A percentile compares a stretch with the other conserved stretches of the same genome.
These are phyloP conservation scores for Penicillium antarcticum DNA, from an alignment of 495 filamentous ascomycete species.

Conservation along the genomic window DNA sequence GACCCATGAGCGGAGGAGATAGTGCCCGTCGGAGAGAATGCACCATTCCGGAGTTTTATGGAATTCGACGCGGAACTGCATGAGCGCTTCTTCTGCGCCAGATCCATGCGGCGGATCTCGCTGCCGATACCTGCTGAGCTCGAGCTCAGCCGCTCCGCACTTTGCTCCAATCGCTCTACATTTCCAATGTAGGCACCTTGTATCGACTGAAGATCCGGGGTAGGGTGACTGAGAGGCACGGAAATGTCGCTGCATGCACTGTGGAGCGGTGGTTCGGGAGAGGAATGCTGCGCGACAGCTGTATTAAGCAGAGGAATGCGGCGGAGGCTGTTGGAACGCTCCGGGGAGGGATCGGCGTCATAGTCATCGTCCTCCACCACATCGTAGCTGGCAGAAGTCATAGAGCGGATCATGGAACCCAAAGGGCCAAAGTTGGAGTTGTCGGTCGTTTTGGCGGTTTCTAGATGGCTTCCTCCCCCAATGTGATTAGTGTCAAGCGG, in stretches of 20 bases:
- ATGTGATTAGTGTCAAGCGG: slow-evolving; percentile 28
- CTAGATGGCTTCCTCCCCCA: slow-evolving; percentile 18
- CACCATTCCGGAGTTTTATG: slow-evolving; percentile 68
- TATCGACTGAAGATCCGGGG: slow-evolving; percentile 68
- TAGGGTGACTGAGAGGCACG: slow-evolving; percentile 67
- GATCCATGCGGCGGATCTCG: slow-evolving; percentile 76
- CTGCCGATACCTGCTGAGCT: slow-evolving; percentile 74
- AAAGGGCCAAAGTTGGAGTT: slow-evolving; percentile 24
- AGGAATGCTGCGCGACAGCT: slow-evolving; percentile 26
- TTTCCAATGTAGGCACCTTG: slow-evolving; percentile 73
- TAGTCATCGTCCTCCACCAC: slow-evolving; percentile 48
- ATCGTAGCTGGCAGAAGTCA: slow-evolving; percentile 43
- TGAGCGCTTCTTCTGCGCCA: slow-evolving; percentile 64
- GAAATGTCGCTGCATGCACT: slow-evolving; percentile 58
- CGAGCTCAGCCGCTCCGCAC: slow-evolving; percentile 76
- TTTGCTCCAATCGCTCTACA: slow-evolving; percentile 78
- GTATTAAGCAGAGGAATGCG: slow-evolving; percentile 34
- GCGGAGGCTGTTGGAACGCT: slow-evolving; percentile 24
- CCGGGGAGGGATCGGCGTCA: slow-evolving; percentile 31
- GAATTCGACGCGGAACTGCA: slow-evolving; percentile 55
- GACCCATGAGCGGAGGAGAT: slow-evolving; percentile 65
- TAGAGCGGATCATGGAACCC: slow-evolving; percentile 40
- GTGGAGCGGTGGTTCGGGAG: slow-evolving; percentile 50
- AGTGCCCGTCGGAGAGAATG: slow-evolving; percentile 67
- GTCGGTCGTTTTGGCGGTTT: slow-evolving; percentile 22